Conservation (phyloP, 176 grass and related monocot species). For the Juncus effusus region DNA sequence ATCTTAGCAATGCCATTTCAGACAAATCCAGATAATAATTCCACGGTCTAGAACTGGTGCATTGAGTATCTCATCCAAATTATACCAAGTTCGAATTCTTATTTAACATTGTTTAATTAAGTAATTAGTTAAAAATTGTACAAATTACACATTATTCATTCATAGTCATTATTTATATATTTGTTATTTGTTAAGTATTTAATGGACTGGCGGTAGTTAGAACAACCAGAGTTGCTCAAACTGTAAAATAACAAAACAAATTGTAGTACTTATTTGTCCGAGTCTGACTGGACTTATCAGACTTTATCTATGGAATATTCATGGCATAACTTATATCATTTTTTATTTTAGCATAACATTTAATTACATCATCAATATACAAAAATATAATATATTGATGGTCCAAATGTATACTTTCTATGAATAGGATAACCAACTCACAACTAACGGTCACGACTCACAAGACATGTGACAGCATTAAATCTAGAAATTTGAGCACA, state of each 20-base stretch:
- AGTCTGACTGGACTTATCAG: too few relatives aligned
- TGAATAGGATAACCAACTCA: too few relatives aligned
- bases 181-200: neutral
- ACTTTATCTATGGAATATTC: too few relatives aligned
- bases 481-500: conserved; percentile 5
- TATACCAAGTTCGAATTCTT: conserved; percentile 21
- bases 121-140: neutral
- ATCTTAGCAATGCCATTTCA: neutral
- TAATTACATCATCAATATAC: too few relatives aligned
- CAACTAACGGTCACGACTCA: conserved; percentile 3
- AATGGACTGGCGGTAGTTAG: neutral
- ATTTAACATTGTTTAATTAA: neutral
- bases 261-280: too few relatives aligned
- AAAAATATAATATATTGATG: too few relatives aligned
- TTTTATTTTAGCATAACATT: too few relatives aligned
- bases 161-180: neutral
- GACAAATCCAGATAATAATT: conserved; percentile 3
- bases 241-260: too few relatives aligned
- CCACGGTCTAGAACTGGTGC: conserved; percentile 1
- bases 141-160: neutral
- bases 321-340: too few relatives aligned
- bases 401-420: too few relatives aligned
- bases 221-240: too few relatives aligned
- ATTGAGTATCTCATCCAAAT: conserved; percentile 10
- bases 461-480: conserved; percentile 14